Percentiles rank a stretch among this genome's conserved stretches.
Conservation (phyloP, 2,329 filamentous ascomycete genomes). For the Clarireedia paspali region DNA sequence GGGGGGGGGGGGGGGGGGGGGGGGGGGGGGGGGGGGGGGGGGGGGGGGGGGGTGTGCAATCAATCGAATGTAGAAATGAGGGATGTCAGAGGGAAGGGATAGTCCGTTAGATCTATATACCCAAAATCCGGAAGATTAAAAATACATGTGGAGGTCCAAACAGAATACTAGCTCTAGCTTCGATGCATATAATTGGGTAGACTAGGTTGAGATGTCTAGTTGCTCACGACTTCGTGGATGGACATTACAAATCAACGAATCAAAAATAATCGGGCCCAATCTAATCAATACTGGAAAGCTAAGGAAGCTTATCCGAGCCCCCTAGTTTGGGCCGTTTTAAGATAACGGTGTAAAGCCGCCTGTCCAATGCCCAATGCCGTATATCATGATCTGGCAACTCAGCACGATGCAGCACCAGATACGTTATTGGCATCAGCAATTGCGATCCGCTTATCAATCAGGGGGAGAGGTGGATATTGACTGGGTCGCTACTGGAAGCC, state of each 20-base stretch:
- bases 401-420: not conserved
- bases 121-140: not conserved
- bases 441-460: slow-evolving; percentile 5
- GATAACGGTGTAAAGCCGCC: no score
- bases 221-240: not conserved
- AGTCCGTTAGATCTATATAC: not conserved
- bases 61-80: not conserved
- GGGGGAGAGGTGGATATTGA: not conserved
- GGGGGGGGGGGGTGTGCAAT: not conserved
- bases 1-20: no score
- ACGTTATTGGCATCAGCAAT: not conserved
- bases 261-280: no score
- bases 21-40: no score
- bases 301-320: no score
- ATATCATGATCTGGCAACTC: not conserved
- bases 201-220: not conserved
- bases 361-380: not conserved
- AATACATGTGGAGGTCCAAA: not conserved
- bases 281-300: no score
- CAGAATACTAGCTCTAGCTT: not conserved
- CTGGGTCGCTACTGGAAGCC: not conserved
- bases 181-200: not conserved
- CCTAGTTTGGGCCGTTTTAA: no score
- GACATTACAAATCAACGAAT: not conserved
- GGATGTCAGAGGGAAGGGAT: not conserved